Base-by-base conservation (phyloP, 306 rosid genomes). In the Oxytropis ochrocephala region DNA sequence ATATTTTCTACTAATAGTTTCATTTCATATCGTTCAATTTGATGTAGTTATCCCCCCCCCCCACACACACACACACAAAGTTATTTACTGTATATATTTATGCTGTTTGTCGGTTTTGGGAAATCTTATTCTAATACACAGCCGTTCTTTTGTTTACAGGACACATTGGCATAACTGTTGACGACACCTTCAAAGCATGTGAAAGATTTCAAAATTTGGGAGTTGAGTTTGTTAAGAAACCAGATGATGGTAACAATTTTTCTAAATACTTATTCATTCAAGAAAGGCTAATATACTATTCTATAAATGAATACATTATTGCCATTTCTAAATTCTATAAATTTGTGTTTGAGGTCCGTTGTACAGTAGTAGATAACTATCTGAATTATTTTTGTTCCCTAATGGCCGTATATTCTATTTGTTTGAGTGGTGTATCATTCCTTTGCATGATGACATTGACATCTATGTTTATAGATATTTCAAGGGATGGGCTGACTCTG, bases 141-240 rank as follows among this genome's bases (percentile, higher is more conserved):
- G 13, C 24, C 50, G 32, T 67, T 53, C n/a, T 54, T 63, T 36
- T 71, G 44, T 58, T 24, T 51, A 42, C 74, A 94, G 97, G 99
- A 56, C 99, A 94, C 69, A 94, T 94, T 76, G 97, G 99, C 64
- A 64, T 91, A 69, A 91, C 99, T 7, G 97, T 94, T 75, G 95
- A 94, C 79, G 99, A 94, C 83, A 91, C 97, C 35, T 49, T 67
- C 75, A 88, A 91, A 90, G 96, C 96, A 41, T 88, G 96, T 74
- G 97, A 94, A 82, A 85, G 99, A 81, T 91, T 91, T 81, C 92
- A 87, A 87, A 70, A 79, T 47, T 79, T 91, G 17, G 97, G 99
- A 47, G 86, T 94, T 61, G 89, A 94, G 81, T 94, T 94, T 83
- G 88, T 85, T 55, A 91, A 94, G 71, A 94, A 78, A 74, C 97